Evolutionary conservation across 164 flowering plant species (phyloP).

Genomic region (Magnolia officinalis): DNA sequence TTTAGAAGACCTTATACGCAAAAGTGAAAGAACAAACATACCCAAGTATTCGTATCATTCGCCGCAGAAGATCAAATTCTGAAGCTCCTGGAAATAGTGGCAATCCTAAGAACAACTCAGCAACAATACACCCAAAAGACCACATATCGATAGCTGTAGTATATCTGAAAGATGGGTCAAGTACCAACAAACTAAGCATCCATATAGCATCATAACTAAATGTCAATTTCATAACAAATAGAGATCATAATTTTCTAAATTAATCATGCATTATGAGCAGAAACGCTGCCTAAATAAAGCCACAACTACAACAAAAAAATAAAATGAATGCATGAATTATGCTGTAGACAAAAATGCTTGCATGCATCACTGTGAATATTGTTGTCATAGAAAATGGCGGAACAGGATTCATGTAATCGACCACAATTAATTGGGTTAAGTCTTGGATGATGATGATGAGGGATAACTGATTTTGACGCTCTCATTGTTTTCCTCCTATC

Average conservation of each 20-base stretch:
- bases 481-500: no score
- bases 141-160: slow-evolving; percentile 99
- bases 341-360: no score
- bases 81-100: slow-evolving; percentile 98
- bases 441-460: no score
- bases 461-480: no score
- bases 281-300: no score
- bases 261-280: no score
- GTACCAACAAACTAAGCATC: slow-evolving; percentile 11
- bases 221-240: not conserved
- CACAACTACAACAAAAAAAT: no score
- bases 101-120: slow-evolving; percentile 89
- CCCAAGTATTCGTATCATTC: slow-evolving; percentile 91
- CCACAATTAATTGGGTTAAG: no score
- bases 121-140: slow-evolving; percentile 99
- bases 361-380: no score
- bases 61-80: slow-evolving; percentile 86
- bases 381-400: no score
- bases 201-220: slow-evolving; percentile 1
- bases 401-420: no score
- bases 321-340: no score
- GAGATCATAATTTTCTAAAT: not conserved
- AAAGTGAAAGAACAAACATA: slow-evolving; percentile 25
- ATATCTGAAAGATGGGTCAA: slow-evolving; percentile 61
- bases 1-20: not conserved